Evolutionary conservation across 495 filamentous ascomycete species (phyloP).

Genomic region (Hypoxylon rickii): DNA sequence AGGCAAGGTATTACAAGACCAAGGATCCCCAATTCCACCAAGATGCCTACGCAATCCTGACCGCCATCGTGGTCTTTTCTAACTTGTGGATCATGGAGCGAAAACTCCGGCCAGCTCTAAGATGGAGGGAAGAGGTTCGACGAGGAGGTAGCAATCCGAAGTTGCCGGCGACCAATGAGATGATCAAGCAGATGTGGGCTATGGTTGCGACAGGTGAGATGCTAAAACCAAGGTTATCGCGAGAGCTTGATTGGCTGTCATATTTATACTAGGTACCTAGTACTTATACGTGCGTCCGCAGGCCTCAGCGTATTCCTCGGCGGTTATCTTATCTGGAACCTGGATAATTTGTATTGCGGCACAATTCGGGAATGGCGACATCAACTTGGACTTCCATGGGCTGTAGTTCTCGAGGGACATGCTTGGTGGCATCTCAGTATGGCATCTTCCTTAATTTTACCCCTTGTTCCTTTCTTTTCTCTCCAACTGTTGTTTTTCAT

Average conservation of each 20-base stretch:
- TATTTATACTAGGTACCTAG: no score
- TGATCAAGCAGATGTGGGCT: constrained; percentile 76
- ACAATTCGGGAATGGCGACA: constrained; percentile 72
- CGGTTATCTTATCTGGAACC: constrained; percentile 84
- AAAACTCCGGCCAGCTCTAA: constrained; percentile 65
- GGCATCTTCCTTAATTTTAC: constrained; percentile 18
- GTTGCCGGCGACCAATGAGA: constrained; percentile 61
- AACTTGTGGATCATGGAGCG: constrained; percentile 92
- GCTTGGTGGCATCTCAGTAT: constrained; percentile 86
- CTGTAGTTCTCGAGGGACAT: constrained; percentile 87
- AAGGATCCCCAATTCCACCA: constrained; percentile 95
- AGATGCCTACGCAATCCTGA: constrained; percentile 82
- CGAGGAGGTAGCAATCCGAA: constrained; percentile 52
- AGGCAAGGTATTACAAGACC: constrained; percentile 88
- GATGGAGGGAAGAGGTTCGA: constrained; percentile 46
- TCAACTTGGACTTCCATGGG: constrained; percentile 83
- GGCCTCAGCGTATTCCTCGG: constrained; percentile 77
- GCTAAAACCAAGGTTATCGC: neutral
- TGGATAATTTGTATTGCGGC: constrained; percentile 83
- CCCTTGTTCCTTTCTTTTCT: neutral
- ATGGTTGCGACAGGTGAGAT: constrained; percentile 51
- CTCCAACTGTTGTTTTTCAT: no score
- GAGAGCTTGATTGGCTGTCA: constrained; percentile 7
- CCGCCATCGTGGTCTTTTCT: constrained; percentile 72
- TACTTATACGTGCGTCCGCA: constrained; percentile 14